phyloP scores from a whole-genome alignment of 495 filamentous ascomycete genomes.

The Terfezia claveryi region DNA sequence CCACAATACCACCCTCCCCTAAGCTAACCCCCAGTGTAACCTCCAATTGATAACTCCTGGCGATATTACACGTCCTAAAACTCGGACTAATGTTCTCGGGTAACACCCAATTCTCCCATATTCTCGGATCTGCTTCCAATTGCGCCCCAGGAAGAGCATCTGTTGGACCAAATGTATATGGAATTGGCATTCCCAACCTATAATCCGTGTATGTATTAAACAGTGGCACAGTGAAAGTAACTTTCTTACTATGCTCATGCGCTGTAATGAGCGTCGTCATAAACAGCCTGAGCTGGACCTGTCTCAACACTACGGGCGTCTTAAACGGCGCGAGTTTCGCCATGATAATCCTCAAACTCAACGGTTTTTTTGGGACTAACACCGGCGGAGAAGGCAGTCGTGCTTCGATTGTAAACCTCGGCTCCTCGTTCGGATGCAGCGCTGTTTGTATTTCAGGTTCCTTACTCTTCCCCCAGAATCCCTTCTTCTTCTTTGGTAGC shows the following conservation, averaged over 20 bases:
- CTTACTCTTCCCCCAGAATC: background rate
- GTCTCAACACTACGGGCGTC: conserved; percentile 48
- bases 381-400: conserved; percentile 75
- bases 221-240: conserved; percentile 25
- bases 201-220: conserved; percentile 4
- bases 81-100: conserved; percentile 69
- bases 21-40: conserved; percentile 44
- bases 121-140: conserved; percentile 34
- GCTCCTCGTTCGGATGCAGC: conserved; percentile 18
- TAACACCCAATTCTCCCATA: conserved; percentile 49
- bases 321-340: conserved; percentile 44
- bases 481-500: conserved; percentile 10
- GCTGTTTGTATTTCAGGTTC: background rate
- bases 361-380: conserved; percentile 62
- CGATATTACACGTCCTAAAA: conserved; percentile 77
- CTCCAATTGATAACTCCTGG: conserved; percentile 60
- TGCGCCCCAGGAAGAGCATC: conserved; percentile 41
- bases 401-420: conserved; percentile 45
- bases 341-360: conserved; percentile 60
- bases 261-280: conserved; percentile 58
- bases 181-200: conserved; percentile 3
- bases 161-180: conserved; percentile 4
- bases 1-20: conserved; percentile 23
- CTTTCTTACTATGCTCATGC: conserved; percentile 42
- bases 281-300: conserved; percentile 58